A percentile compares a stretch with the other conserved stretches of the same genome.
These are phyloP conservation scores for Thielaviopsis musarum DNA, from an alignment of 2,329 filamentous ascomycete species.

Conservation along the genomic window DNA sequence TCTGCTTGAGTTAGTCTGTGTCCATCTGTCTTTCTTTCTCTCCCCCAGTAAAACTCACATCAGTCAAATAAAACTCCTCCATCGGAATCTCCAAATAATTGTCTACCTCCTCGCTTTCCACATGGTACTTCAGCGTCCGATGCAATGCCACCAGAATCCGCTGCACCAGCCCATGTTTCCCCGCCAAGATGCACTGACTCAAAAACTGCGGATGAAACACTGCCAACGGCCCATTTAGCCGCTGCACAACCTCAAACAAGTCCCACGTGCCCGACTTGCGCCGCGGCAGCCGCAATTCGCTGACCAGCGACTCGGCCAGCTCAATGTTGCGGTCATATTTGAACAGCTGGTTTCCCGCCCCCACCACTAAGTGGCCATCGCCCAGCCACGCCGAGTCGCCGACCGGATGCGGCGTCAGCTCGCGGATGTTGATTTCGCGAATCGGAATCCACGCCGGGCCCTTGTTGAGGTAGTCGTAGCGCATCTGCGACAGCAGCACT, in stretches of 20 bases:
- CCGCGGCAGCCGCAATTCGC: slow-evolving; percentile 31
- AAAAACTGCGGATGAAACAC: slow-evolving; percentile 87
- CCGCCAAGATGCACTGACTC: slow-evolving; percentile 68
- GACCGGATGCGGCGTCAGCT: slow-evolving; percentile 75
- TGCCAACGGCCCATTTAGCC: slow-evolving; percentile 73
- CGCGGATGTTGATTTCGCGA: slow-evolving; percentile 62
- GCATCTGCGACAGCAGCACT: slow-evolving; percentile 66
- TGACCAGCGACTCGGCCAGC: slow-evolving; percentile 40
- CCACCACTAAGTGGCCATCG: slow-evolving; percentile 71
- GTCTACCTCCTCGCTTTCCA: slow-evolving; percentile 65
- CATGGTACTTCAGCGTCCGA: slow-evolving; percentile 64
- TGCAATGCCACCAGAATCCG: slow-evolving; percentile 56
- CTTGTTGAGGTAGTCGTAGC: slow-evolving; percentile 80
- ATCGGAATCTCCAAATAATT: slow-evolving; percentile 52
- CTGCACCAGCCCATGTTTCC: slow-evolving; percentile 57
- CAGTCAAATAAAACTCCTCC: slow-evolving; percentile 37
- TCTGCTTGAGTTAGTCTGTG: neutral
- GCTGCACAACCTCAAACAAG: slow-evolving; percentile 65
- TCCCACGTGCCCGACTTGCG: slow-evolving; percentile 39
- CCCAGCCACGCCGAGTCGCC: slow-evolving; percentile 86
- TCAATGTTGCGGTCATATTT: slow-evolving; percentile 64
- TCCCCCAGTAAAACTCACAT: slow-evolving; percentile 17
- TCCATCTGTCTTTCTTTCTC: neutral
- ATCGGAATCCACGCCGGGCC: slow-evolving; percentile 82
- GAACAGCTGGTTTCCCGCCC: slow-evolving; percentile 81